Conservation (phyloP, 495 filamentous ascomycete species). For the Neurospora sp. region DNA sequence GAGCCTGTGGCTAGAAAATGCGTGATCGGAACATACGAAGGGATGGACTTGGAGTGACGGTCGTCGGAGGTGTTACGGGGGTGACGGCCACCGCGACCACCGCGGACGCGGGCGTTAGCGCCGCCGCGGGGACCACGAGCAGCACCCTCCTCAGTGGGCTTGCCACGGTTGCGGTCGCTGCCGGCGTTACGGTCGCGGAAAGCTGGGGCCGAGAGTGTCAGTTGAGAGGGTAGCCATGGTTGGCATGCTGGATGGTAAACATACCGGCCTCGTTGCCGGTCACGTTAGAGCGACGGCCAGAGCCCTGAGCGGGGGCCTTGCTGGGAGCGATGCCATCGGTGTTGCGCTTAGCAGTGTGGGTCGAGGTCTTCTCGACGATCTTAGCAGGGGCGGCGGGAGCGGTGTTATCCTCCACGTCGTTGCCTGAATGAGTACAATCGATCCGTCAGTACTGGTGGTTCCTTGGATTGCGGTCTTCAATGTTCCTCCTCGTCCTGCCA, state of each 20-base stretch:
- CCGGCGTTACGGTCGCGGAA: constrained; percentile 88
- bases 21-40: constrained; percentile 44
- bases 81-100: constrained; percentile 38
- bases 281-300: constrained; percentile 42
- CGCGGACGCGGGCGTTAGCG: constrained; percentile 48
- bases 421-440: constrained; percentile 43
- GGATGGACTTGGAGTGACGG: constrained; percentile 66
- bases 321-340: constrained; percentile 62
- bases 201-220: constrained; percentile 43
- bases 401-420: constrained; percentile 78
- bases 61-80: constrained; percentile 53
- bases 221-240: background rate
- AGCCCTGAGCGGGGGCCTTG: constrained; percentile 28
- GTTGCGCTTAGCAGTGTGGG: constrained; percentile 82
- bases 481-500: constrained; percentile 1
- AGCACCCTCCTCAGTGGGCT: constrained; percentile 60
- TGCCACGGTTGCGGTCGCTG: constrained; percentile 69
- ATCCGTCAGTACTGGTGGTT: constrained; percentile 15
- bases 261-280: constrained; percentile 77
- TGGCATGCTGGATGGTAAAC: constrained; percentile 7
- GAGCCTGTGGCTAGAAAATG: constrained; percentile 1
- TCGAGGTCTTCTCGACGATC: constrained; percentile 73
- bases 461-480: constrained; percentile 19
- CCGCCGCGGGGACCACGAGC: constrained; percentile 44
- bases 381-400: constrained; percentile 68